Conservation (phyloP, 768 basidiomycete genomes). For the Rhizopogon sp. region DNA sequence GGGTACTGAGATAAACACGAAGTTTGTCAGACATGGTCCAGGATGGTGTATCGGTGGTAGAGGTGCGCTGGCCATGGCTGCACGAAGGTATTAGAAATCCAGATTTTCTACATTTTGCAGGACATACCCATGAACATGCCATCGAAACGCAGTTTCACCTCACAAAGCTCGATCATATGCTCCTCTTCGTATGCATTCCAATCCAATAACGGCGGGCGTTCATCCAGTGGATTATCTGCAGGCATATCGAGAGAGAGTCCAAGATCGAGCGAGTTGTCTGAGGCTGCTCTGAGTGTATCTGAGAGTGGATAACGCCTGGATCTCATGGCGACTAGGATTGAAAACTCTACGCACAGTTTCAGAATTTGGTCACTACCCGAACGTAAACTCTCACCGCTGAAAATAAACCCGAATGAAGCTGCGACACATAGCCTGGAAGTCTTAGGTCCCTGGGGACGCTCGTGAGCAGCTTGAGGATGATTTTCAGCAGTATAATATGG, state of each 20-base stretch:
- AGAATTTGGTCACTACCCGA: not conserved
- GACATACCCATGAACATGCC: constrained; percentile 38
- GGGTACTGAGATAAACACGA: constrained; percentile 43
- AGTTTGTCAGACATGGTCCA: constrained; percentile 32
- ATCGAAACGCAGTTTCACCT: constrained; percentile 50
- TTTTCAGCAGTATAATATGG: constrained; percentile 32
- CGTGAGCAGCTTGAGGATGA: constrained; percentile 24
- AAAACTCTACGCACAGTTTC: constrained; percentile 35
- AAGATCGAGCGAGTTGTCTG: constrained; percentile 40
- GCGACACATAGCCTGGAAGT: constrained; percentile 44
- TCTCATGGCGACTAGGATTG: constrained; percentile 60
- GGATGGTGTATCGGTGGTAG: constrained; percentile 40
- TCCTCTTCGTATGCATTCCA: constrained; percentile 63
- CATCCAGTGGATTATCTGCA: constrained; percentile 13
- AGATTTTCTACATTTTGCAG: not conserved
- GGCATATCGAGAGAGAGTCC: constrained; percentile 21
- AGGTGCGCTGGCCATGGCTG: constrained; percentile 40
- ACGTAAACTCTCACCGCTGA: constrained; percentile 41
- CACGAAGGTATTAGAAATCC: not conserved
- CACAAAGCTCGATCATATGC: constrained; percentile 52
- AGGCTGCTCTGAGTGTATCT: constrained; percentile 20
- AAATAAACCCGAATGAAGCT: constrained; percentile 57
- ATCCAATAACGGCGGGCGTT: constrained; percentile 21
- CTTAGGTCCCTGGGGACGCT: constrained; percentile 28
- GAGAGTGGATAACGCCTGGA: constrained; percentile 44